Conservation (phyloP, 768 basidiomycete genomes). For the Nidularia sp. region DNA sequence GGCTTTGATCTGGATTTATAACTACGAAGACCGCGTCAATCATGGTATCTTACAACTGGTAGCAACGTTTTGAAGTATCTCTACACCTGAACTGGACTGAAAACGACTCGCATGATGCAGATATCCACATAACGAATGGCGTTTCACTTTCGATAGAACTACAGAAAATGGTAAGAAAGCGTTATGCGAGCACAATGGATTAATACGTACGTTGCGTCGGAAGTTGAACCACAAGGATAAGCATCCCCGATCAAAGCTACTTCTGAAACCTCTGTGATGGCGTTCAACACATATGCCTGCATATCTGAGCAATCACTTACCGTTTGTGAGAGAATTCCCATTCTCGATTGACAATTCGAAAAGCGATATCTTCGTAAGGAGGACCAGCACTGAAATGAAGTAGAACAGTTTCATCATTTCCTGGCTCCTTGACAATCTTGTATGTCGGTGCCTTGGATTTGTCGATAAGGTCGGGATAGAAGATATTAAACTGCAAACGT, state of each 20-base stretch:
- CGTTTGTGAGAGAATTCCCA: constrained; percentile 99
- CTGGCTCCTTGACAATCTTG: constrained; percentile 89
- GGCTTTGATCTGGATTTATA: too few relatives aligned
- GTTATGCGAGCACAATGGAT: constrained; percentile 8
- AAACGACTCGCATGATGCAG: too few relatives aligned
- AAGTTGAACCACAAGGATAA: constrained; percentile 96
- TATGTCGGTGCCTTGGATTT: constrained; percentile 96
- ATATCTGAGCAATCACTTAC: constrained; percentile 28
- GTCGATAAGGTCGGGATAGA: constrained; percentile 99
- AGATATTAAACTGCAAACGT: constrained; percentile 77
- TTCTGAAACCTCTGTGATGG: constrained; percentile 78
- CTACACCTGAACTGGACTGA: too few relatives aligned
- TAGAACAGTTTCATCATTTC: constrained; percentile 92
- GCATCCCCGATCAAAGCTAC: constrained; percentile 96
- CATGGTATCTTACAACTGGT: too few relatives aligned
- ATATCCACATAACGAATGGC: too few relatives aligned
- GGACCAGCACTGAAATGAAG: constrained; percentile 95
- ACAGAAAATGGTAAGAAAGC: constrained; percentile 12
- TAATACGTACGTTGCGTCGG: constrained; percentile 73
- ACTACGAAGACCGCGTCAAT: too few relatives aligned
- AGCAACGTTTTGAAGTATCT: too few relatives aligned
- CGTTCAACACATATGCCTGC: background rate
- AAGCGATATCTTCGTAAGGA: constrained; percentile 98
- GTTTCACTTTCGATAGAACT: constrained; percentile 81
- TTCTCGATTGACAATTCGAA: constrained; percentile 94